Conservation (phyloP, 129 eudicot species). For the Saposhnikovia divaricata region DNA sequence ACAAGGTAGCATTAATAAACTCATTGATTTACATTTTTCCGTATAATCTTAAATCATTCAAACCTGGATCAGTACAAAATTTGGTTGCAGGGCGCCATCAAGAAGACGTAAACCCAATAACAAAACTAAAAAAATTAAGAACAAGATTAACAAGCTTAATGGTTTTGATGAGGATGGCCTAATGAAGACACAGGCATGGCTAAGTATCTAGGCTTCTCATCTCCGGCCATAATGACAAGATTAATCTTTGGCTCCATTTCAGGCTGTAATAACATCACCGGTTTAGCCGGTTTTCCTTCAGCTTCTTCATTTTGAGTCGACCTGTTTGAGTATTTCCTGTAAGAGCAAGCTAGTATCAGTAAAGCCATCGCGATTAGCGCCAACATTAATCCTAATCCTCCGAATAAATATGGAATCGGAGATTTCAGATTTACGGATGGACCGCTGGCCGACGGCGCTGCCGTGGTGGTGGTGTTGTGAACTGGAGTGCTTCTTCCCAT, state of each 20-base stretch:
- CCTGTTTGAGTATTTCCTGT: constrained; percentile 9
- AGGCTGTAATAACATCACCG: constrained; percentile 8
- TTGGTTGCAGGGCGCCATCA: neutral
- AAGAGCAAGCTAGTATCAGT: constrained; percentile 38
- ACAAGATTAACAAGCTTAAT: neutral
- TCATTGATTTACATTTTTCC: neutral
- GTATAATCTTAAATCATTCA: neutral
- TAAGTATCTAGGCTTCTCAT: constrained; percentile 39
- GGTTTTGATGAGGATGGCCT: neutral
- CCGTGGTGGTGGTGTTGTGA: constrained; percentile 1
- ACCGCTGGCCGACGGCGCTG: constrained; percentile 10
- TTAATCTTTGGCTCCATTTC: constrained; percentile 29
- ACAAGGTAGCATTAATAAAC: neutral
- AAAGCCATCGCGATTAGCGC: constrained; percentile 38
- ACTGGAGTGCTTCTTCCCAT: neutral
- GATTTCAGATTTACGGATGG: constrained; percentile 26
- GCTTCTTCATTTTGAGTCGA: constrained; percentile 5
- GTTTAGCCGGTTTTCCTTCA: constrained; percentile 11
- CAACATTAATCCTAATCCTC: constrained; percentile 40
- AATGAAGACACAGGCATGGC: constrained; percentile 32
- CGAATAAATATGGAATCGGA: constrained; percentile 43
- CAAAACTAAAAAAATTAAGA: neutral
- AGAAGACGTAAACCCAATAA: neutral
- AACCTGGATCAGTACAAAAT: neutral
- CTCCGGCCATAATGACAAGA: constrained; percentile 63